Evolutionary conservation across 768 basidiomycete species (phyloP).

Genomic region (Antrodiella citrinella): DNA sequence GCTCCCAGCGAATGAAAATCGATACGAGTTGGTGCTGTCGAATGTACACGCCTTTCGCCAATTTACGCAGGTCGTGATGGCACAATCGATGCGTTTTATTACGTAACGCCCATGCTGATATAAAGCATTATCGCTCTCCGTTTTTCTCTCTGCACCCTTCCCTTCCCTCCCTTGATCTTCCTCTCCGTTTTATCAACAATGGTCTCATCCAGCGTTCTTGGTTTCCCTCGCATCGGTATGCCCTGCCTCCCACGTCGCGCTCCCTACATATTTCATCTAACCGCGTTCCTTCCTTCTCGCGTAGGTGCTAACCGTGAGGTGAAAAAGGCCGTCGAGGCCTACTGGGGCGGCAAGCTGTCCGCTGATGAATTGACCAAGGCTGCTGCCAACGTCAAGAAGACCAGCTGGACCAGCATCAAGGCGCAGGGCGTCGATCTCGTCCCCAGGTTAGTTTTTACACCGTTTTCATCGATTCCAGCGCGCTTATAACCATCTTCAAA

Average conservation of each 20-base stretch:
- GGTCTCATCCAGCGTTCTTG: constrained; percentile 47
- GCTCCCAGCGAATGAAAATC: not conserved
- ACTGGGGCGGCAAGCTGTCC: constrained; percentile 91
- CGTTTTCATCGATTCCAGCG: constrained; percentile 10
- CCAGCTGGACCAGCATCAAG: constrained; percentile 84
- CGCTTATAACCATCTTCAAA: constrained; percentile 15
- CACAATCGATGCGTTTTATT: not conserved
- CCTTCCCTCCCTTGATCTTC: constrained; percentile 14
- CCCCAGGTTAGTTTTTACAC: constrained; percentile 60
- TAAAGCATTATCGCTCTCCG: constrained; percentile 5
- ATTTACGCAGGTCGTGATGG: no score
- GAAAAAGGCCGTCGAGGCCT: constrained; percentile 97
- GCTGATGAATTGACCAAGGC: constrained; percentile 83
- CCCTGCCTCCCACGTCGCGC: not conserved
- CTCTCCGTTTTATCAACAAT: constrained; percentile 20
- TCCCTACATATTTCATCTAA: not conserved
- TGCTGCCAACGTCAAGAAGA: constrained; percentile 81
- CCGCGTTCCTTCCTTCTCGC: not conserved
- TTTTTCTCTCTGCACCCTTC: constrained; percentile 9
- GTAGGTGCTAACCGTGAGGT: constrained; percentile 89
- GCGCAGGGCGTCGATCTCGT: constrained; percentile 79
- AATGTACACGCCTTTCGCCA: no score
- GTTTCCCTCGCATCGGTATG: constrained; percentile 51
- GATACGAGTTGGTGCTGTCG: no score
- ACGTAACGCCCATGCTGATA: constrained; percentile 5